Conservation (phyloP, 2,329 filamentous ascomycete species). For the Ramichloridium luteum region DNA sequence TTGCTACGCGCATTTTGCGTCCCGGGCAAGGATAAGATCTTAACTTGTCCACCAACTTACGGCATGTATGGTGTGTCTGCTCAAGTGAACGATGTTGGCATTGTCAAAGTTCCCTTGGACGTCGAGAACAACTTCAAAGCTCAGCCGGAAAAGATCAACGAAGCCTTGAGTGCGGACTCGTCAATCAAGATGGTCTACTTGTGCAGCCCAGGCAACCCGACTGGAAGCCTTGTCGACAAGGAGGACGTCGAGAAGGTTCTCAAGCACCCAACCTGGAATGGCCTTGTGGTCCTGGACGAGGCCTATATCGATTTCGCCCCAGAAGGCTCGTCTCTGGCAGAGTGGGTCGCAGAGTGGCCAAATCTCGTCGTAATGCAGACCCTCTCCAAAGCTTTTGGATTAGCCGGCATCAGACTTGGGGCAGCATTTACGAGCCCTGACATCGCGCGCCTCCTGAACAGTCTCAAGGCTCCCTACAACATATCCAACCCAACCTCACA, state of each 20-base stretch:
- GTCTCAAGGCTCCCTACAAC: slow-evolving; percentile 92
- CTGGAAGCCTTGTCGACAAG: slow-evolving; percentile 65
- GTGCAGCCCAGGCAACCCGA: slow-evolving; percentile 92
- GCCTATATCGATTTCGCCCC: slow-evolving; percentile 93
- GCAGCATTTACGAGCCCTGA: slow-evolving; percentile 65
- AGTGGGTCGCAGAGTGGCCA: slow-evolving; percentile 84
- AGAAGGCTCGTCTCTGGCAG: slow-evolving; percentile 66
- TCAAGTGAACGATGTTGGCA: slow-evolving; percentile 78
- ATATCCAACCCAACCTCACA: slow-evolving; percentile 78
- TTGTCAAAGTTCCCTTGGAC: slow-evolving; percentile 76
- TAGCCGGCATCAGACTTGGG: slow-evolving; percentile 85
- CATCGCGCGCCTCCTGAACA: slow-evolving; percentile 74
- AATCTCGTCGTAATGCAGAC: slow-evolving; percentile 98
- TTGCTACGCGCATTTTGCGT: slow-evolving; percentile 86
- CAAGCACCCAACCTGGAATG: slow-evolving; percentile 86
- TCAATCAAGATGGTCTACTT: slow-evolving; percentile 82
- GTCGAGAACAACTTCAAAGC: slow-evolving; percentile 60
- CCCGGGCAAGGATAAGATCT: slow-evolving; percentile 75
- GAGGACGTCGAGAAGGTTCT: slow-evolving; percentile 61
- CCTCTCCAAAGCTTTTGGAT: slow-evolving; percentile 90
- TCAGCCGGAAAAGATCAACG: slow-evolving; percentile 56
- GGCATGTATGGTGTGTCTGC: slow-evolving; percentile 97
- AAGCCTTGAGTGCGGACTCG: slow-evolving; percentile 49
- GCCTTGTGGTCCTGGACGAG: slow-evolving; percentile 84
- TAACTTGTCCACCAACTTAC: slow-evolving; percentile 93